phyloP scores from a whole-genome alignment of 805 yeast species.

The Sungouiozyma ichnusensis region DNA sequence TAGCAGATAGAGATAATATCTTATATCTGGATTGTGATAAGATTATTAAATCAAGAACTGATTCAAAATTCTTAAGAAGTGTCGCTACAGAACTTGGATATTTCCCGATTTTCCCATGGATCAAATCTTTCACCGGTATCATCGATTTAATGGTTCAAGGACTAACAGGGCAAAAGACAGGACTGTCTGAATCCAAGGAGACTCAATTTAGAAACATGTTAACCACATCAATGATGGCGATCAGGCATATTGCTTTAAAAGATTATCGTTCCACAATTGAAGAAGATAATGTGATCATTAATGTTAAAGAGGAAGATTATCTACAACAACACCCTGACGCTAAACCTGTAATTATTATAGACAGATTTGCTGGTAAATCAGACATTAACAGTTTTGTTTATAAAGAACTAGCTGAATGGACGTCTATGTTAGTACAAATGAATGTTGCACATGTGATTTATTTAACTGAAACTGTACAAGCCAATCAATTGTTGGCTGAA shows the following conservation, averaged over 20 bases:
- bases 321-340: constrained; percentile 75
- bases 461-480: constrained; percentile 77
- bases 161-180: constrained; percentile 87
- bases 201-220: constrained; percentile 74
- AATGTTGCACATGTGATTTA: constrained; percentile 85
- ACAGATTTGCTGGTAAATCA: constrained; percentile 54
- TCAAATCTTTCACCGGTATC: constrained; percentile 66
- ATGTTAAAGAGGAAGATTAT: constrained; percentile 65
- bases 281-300: constrained; percentile 25
- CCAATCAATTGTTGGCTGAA: constrained; percentile 52
- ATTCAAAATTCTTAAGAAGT: constrained; percentile 51
- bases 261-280: constrained; percentile 32
- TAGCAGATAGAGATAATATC: constrained; percentile 49
- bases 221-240: constrained; percentile 57
- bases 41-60: constrained; percentile 63
- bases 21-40: constrained; percentile 71
- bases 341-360: constrained; percentile 79
- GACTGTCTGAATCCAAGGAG: constrained; percentile 74
- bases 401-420: constrained; percentile 79
- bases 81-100: constrained; percentile 78
- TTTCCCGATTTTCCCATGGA: constrained; percentile 90
- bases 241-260: constrained; percentile 51
- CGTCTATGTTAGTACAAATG: constrained; percentile 60
- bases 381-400: constrained; percentile 57
- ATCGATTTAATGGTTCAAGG: constrained; percentile 83